A percentile compares a stretch with the other conserved stretches of the same genome.
These are phyloP conservation scores for Geotrichum ghanense DNA, from an alignment of 805 yeast species.

Conservation along the genomic window DNA sequence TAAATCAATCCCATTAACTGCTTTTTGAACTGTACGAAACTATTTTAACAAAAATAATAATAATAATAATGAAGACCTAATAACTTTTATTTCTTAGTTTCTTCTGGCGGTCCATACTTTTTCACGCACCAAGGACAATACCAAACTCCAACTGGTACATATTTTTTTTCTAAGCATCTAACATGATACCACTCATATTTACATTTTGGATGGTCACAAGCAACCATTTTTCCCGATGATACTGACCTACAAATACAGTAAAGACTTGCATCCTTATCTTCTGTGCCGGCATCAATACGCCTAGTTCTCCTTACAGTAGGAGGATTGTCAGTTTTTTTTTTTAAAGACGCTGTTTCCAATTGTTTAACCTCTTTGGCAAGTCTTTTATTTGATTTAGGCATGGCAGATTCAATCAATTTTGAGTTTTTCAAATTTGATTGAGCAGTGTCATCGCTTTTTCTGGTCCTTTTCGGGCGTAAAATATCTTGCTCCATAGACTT, in stretches of 20 bases:
- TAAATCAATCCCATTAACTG: too few species aligned
- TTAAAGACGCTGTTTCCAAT: too few species aligned
- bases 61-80: too few species aligned
- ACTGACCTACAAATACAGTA: slow-evolving; percentile 40
- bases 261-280: not conserved
- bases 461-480: not conserved
- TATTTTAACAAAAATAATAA: too few species aligned
- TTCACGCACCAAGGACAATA: slow-evolving; percentile 53
- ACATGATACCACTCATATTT: slow-evolving; percentile 87
- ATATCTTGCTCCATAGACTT: too few species aligned
- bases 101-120: slow-evolving; percentile 1
- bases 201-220: slow-evolving; percentile 75
- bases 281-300: slow-evolving; percentile 3
- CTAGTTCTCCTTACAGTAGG: not conserved
- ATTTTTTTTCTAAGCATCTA: slow-evolving; percentile 72
- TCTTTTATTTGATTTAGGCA: not conserved
- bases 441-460: not conserved
- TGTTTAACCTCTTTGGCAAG: not conserved
- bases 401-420: not conserved
- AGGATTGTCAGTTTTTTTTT: too few species aligned
- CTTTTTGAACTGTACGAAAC: too few species aligned
- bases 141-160: slow-evolving; percentile 76
- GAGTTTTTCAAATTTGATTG: not conserved
- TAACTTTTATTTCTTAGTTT: too few species aligned
- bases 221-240: slow-evolving; percentile 72